Conservation (phyloP, 331 rosid genomes). For the Malus hybrid region DNA sequence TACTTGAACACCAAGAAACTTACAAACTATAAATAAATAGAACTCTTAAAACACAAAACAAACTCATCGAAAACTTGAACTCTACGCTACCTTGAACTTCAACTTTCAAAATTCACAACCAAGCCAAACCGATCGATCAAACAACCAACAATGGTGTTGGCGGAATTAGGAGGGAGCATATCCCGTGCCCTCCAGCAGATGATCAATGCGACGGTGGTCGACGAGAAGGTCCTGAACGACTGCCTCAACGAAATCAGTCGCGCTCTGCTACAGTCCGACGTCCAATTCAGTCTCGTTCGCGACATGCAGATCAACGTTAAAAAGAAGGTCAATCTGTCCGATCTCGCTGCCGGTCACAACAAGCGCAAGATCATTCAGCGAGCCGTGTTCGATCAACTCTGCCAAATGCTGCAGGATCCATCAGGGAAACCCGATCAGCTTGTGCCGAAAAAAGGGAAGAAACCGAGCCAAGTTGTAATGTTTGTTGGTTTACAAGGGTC, state of each 20-base stretch:
- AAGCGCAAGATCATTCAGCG: conserved; percentile 80
- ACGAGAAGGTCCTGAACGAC: conserved; percentile 79
- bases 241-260: conserved; percentile 95
- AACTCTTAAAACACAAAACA: neutral
- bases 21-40: neutral
- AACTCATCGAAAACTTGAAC: neutral
- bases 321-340: conserved; percentile 67
- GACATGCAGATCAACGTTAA: conserved; percentile 84
- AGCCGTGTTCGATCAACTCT: conserved; percentile 77
- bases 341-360: conserved; percentile 83
- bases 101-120: neutral
- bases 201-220: conserved; percentile 88
- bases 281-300: conserved; percentile 77
- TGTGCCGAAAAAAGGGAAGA: conserved; percentile 59
- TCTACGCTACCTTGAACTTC: neutral
- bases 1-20: neutral
- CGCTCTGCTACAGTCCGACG: conserved; percentile 84
- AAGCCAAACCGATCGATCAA: neutral
- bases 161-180: conserved; percentile 12
- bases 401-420: conserved; percentile 72
- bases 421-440: conserved; percentile 55
- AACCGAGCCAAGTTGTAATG: conserved; percentile 67
- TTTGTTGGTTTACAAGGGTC: conserved; percentile 94
- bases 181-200: conserved; percentile 94
- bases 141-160: neutral